Evolutionary conservation across 352 stramenopile genomes (phyloP), one percentile per base, ranked within the genome.

Genomic region (Aphanomyces cochlioides): DNA sequence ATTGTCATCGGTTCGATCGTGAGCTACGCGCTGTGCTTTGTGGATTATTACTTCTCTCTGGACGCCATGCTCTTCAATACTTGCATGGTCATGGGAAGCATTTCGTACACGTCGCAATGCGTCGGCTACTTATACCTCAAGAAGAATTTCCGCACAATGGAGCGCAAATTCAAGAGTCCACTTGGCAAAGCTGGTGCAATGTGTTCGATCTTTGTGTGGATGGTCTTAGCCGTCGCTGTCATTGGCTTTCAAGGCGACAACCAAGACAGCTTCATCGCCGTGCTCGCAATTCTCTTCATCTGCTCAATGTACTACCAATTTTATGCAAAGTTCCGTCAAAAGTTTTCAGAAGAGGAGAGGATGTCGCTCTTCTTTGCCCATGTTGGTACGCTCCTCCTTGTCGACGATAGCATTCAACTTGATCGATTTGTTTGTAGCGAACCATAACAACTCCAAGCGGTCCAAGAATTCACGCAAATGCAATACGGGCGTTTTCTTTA

Each of bases 301-400:
- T 40, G 79, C 7, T 75, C 72, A 0, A 6, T 79, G 1, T 82
- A 80, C 41, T 85, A 85, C 66, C 77, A 78, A 61, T 59, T 2
- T 10, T 81, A 83, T 61, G 73, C 78, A 7, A 68, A 73, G 6
- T 75, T 78, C 21, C 72, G 74, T 0, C 78, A 84, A 39, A 81
- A 67, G 0, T 79, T 84, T 36, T 84, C 78, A 7, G 68, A 72
- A 0, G 73, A 83, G 37, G 78, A 85, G 45, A 78, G 79, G 47
- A 75, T 74, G 1, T 65, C 81, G 2, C 68, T 85, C 61, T 63
- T 85, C 13, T 77, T 85, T 7, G 78, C 78, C 7, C 77, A 85
- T 50, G 77, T 85, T 45, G 41, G 54, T 61, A 61, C 54, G 54
- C 43, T 1, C 7, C 15, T 17, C 17, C 10, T n/a, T n/a, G 10